Evolutionary conservation across 148 eudicot species (phyloP).

Genomic region (Dysphania ambrosioides): DNA sequence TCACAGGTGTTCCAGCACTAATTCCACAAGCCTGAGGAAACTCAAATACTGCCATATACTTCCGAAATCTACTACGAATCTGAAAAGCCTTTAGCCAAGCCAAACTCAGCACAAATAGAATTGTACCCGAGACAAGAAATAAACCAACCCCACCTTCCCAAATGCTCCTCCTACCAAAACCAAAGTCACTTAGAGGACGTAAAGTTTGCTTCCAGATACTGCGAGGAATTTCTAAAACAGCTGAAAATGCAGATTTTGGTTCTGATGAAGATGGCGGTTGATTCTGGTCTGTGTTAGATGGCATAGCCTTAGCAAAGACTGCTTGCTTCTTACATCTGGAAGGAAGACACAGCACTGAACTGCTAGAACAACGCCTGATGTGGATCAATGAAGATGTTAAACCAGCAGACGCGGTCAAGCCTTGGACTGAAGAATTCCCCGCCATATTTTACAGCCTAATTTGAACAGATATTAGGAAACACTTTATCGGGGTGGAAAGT

Average conservation of each 20-base stretch:
- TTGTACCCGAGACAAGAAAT: constrained; percentile 73
- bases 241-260: constrained; percentile 45
- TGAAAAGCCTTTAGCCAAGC: constrained; percentile 90
- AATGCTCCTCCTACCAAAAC: constrained; percentile 81
- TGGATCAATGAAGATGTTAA: constrained; percentile 33
- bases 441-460: constrained; percentile 35
- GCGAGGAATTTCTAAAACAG: constrained; percentile 54
- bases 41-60: constrained; percentile 69
- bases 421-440: constrained; percentile 44
- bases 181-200: constrained; percentile 76
- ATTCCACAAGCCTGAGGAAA: constrained; percentile 89
- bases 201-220: constrained; percentile 68
- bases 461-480: neutral
- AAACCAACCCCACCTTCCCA: constrained; percentile 98
- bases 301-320: constrained; percentile 38
- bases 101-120: constrained; percentile 70
- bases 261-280: constrained; percentile 43
- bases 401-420: constrained; percentile 34
- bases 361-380: constrained; percentile 24
- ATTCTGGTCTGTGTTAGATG: constrained; percentile 41
- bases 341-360: constrained; percentile 43
- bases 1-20: constrained; percentile 74
- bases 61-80: constrained; percentile 64
- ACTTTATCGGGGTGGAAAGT: neutral
- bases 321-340: constrained; percentile 36